Evolutionary conservation across 2,329 filamentous ascomycete species (phyloP).

Genomic region (Ceratocystis alfenasii): DNA sequence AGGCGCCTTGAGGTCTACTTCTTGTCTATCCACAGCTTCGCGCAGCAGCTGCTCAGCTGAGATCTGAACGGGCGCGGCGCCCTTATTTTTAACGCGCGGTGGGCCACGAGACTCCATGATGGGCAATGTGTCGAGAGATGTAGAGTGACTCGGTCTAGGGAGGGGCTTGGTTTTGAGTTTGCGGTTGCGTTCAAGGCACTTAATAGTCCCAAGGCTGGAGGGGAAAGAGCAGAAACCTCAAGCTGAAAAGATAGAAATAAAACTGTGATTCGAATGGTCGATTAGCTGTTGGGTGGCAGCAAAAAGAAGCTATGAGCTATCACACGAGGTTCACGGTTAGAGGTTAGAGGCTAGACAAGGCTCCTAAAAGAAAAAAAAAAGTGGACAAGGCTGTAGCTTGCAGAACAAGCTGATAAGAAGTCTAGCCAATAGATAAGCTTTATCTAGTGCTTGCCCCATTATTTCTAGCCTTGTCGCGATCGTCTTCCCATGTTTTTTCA

Average conservation of each 20-base stretch:
- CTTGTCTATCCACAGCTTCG: constrained; percentile 93
- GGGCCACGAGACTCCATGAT: constrained; percentile 86
- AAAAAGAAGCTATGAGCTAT: not conserved
- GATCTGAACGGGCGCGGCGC: constrained; percentile 78
- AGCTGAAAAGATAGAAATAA: not conserved
- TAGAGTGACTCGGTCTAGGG: not conserved
- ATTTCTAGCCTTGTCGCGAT: not conserved
- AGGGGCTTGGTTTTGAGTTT: no score
- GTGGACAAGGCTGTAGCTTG: constrained; percentile 19
- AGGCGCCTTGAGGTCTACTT: constrained; percentile 73
- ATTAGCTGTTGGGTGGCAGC: no score
- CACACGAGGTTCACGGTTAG: no score
- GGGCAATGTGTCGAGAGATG: constrained; percentile 20
- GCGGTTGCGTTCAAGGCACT: not conserved
- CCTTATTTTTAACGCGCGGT: constrained; percentile 98
- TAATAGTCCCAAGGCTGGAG: not conserved
- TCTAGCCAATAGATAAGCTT: constrained; percentile 20
- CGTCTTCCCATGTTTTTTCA: not conserved
- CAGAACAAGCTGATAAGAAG: constrained; percentile 6
- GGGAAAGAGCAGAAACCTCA: no score
- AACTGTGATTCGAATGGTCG: no score
- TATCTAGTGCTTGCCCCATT: not conserved
- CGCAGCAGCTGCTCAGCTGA: constrained; percentile 93
- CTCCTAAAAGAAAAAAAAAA: constrained; percentile 13
- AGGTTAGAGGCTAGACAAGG: not conserved